Evolutionary conservation across 1,139 yeast species (phyloP), one percentile per base, ranked within the genome.

Genomic region (Geotrichum aggregatum): DNA sequence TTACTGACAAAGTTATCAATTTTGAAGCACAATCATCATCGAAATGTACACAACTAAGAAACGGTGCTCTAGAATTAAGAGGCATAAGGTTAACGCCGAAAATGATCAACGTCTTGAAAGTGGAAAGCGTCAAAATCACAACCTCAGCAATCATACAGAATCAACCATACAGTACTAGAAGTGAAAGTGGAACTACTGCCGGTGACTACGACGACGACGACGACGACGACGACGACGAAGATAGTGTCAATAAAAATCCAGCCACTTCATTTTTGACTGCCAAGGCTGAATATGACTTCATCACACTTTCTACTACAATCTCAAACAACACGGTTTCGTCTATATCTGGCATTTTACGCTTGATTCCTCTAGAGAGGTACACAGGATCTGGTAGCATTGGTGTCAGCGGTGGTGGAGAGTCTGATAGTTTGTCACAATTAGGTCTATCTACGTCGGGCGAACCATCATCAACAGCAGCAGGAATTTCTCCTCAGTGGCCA

Each of bases 41-140:
- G n/a, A n/a, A n/a, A n/a, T n/a, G n/a, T n/a, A n/a, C 28, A 5
- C 28, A 24, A 8, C 8, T 24, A 24, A 58, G 85, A 46, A 50
- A 61, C 1, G 96, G 96, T 0, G 63, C 64, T 10, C 73, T 87
- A 42, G 91, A 85, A 58, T 67, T 87, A 40, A 72, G 96, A 43
- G 79, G 81, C 18, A 73, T 88, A 21, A 72, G 88, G 54, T 69
- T 88, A 35, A 78, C 83, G 1, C 68, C 76, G 10, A 62, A 64
- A 48, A 68, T 74, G 71, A 65, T 63, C 11, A 63, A 57, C 44
- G 71, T 76, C 1, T 65, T 86, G 47, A 69, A 76, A 22, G 73
- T 77, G 43, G 81, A 80, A 24, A 71, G 74, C 28, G 69, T 83
- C 7, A 70, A 69, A 18, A 66, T 83, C 3, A 59, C 5, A 24